Conservation (phyloP, 78 protist species). For the Capsaspora owczarzaki region DNA sequence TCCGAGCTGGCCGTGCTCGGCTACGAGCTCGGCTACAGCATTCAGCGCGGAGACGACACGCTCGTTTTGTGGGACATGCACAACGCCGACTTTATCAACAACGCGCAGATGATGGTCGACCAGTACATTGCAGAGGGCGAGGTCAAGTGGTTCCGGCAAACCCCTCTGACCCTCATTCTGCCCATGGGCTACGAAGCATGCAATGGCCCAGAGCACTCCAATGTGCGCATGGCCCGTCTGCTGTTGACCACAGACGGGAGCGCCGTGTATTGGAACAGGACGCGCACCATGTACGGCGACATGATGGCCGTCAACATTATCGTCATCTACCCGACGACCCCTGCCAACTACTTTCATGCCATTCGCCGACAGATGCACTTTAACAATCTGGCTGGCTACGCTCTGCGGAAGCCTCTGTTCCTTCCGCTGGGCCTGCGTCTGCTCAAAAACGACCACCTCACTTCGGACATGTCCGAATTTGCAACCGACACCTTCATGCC, state of each 20-base stretch:
- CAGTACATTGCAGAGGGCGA: conserved; percentile 76
- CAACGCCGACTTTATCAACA: conserved; percentile 91
- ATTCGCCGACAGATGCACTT: conserved; percentile 79
- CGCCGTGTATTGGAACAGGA: conserved; percentile 2
- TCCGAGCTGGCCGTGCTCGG: conserved; percentile 82
- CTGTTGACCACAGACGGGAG: conserved; percentile 28
- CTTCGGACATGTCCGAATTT: too few species aligned
- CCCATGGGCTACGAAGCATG: conserved; percentile 98
- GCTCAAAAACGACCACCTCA: too few species aligned
- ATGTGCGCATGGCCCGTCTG: conserved; percentile 82
- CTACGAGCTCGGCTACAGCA: conserved; percentile 85
- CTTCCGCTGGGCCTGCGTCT: too few species aligned
- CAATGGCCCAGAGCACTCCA: conserved; percentile 95
- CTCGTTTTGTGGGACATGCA: conserved; percentile 96
- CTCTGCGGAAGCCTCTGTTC: too few species aligned
- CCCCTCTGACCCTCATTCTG: conserved; percentile 73
- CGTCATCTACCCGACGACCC: conserved; percentile 82
- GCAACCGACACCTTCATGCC: too few species aligned
- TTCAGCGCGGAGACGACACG: conserved; percentile 67
- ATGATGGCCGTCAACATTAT: conserved; percentile 32
- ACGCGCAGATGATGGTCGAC: conserved; percentile 91
- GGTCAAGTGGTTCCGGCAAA: conserved; percentile 80
- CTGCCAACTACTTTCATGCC: conserved; percentile 93
- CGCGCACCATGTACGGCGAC: not conserved
- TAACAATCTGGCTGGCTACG: too few species aligned